Conservation (phyloP, 108 stramenopile species). For the Fragilaria radians region DNA sequence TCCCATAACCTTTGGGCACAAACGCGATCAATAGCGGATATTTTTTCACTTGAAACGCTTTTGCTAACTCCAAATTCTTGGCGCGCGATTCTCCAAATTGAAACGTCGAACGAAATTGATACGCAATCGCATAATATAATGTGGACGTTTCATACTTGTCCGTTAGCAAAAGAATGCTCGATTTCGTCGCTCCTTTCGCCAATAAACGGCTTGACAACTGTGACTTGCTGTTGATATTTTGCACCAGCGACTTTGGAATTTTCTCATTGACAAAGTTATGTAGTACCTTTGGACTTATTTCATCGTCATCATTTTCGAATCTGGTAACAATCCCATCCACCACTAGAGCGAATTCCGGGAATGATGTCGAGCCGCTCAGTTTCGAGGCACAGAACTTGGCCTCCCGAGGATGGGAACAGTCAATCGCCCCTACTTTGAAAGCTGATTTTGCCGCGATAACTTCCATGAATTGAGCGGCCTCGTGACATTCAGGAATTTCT, state of each 20-base stretch:
- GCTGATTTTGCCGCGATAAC: conserved; percentile 39
- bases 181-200: conserved; percentile 22
- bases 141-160: conserved; percentile 81
- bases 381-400: conserved; percentile 44
- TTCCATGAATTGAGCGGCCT: conserved; percentile 29
- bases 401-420: conserved; percentile 41
- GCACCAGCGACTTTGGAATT: conserved; percentile 43
- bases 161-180: conserved; percentile 55
- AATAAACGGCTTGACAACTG: conserved; percentile 47
- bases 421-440: conserved; percentile 76
- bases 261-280: conserved; percentile 53
- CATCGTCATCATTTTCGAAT: conserved; percentile 8
- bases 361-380: conserved; percentile 17
- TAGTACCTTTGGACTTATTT: conserved; percentile 35
- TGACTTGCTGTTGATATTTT: conserved; percentile 52
- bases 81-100: conserved; percentile 67
- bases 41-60: conserved; percentile 55
- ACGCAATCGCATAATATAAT: conserved; percentile 57
- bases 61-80: conserved; percentile 58
- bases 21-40: conserved; percentile 61
- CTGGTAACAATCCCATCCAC: conserved; percentile 43
- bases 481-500: conserved; percentile 17
- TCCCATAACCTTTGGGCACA: conserved; percentile 18
- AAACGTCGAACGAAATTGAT: conserved; percentile 50
- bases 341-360: conserved; percentile 61